A percentile compares a stretch with the other conserved stretches of the same genome.
These are phyloP conservation scores for Medakamo hakoo DNA, from an alignment of 139 green algal species.

Conservation along the genomic window DNA sequence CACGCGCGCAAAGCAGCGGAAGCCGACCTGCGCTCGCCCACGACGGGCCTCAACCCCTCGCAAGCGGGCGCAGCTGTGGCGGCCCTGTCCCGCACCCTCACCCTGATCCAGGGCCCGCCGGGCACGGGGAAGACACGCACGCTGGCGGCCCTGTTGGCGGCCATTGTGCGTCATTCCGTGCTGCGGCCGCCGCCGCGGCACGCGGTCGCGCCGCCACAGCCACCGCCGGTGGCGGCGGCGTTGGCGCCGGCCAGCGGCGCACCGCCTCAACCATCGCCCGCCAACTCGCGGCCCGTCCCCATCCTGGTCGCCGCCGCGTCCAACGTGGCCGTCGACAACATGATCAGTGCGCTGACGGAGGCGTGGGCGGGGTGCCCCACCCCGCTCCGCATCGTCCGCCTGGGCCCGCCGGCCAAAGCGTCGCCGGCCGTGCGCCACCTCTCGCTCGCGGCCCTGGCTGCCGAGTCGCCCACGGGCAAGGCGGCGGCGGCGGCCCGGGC, in stretches of 20 bases:
- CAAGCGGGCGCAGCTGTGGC: slow-evolving; percentile 22
- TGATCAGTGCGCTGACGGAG: slow-evolving; percentile 29
- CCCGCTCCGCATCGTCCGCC: slow-evolving; percentile 18
- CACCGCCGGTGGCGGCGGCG: too few species aligned
- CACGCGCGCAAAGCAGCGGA: background rate
- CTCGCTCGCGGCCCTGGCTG: background rate
- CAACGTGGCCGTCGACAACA: slow-evolving; percentile 52
- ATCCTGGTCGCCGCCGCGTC: slow-evolving; percentile 31
- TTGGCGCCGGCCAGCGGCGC: too few species aligned
- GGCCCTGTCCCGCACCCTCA: slow-evolving; percentile 25
- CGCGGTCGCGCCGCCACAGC: too few species aligned
- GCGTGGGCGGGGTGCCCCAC: too few species aligned
- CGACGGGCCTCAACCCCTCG: slow-evolving; percentile 18
- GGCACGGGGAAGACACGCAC: slow-evolving; percentile 44
- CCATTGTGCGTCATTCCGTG: too few species aligned
- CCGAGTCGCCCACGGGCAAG: too few species aligned
- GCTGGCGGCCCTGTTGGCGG: slow-evolving; percentile 16
- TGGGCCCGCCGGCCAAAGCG: slow-evolving; percentile 41
- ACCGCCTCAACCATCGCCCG: background rate
- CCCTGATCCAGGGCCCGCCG: slow-evolving; percentile 43
- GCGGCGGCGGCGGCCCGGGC: too few species aligned
- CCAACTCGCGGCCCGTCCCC: slow-evolving; percentile 1
- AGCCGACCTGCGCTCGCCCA: background rate
- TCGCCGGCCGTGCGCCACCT: too few species aligned
- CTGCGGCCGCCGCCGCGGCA: too few species aligned